Base-by-base conservation (phyloP, 441 rosid genomes). In the Sinapis alba region DNA sequence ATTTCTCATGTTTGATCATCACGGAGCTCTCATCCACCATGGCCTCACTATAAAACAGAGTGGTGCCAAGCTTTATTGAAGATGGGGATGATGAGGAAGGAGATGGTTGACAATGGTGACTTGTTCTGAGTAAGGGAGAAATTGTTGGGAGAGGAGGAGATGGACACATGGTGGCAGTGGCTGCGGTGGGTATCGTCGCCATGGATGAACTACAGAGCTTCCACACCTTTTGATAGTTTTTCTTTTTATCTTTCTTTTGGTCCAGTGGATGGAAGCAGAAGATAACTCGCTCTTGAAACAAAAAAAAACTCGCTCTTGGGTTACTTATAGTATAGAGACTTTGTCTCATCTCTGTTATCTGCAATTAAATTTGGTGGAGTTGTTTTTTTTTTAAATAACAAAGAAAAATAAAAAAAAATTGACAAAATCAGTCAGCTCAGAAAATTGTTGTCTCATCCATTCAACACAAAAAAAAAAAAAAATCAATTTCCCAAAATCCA, bases 101-200 rank as follows among this genome's bases (percentile, higher is more conserved):
- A 51, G 73, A 69, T 54, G 75, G 71, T 24, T 65, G 82, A 34
- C 79, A 71, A 66, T 80, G 83, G 61, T 80, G 83, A 65, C 34
- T 61, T 50, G 79, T 65, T 81, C 81, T 83, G 77, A 80, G 81
- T 75, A 78, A 69, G 0, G 83, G 74, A 3, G 75, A 62, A 10
- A 73, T 78, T 30, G 81, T 78, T 38, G 81, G 83, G 63, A 80
- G 0, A 50, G 84, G 71, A 71, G 84, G 73, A 63, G 84, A 84
- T 0, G 86, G 75, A 28, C 78, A 81, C 65, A 84, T 65, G 43
- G 79, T 76, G 27, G 81, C 64, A 8, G 81, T 79, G 58, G 86
- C 86, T 66, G 83, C 81, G 43, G 82, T 63, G 53, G 76, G 68
- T 69, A 74, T 72, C 11, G 74, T 72, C 8, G 81, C 75, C 78